Evolutionary conservation across 768 basidiomycete species (phyloP), one percentile per base, ranked within the genome.

Genomic region (Phanerochaete sordida): DNA sequence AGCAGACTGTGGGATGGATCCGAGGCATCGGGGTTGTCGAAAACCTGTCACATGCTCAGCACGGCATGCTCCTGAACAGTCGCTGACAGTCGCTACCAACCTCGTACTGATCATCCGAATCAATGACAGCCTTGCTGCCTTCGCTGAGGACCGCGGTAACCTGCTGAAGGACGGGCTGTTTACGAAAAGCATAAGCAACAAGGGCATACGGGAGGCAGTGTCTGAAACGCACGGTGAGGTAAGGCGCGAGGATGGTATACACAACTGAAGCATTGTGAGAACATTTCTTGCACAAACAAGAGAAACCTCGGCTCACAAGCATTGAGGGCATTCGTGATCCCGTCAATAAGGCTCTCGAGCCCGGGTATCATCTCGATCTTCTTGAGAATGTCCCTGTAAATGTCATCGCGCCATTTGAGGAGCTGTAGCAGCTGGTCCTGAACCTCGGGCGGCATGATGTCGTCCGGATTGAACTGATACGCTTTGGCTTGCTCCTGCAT

Each of bases 1-100:
- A 90, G 75, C 62, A 87, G 73, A 70, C 85, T 87, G 70, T 90
- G 88, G 1, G 87, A 86, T 3, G 88, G 89, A 67, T 90, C 87
- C 13, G 84, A 85, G 11, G 88, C 86, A 62, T 81, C 70, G 5
- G 83, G 80, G 65, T 88, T 80, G 65, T 86, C 76, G 72, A 89
- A 91, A 23, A 88, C 86, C 81, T 84, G 60, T 33, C n/a, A 30
- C 48, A 26, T 1, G 21, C 24, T n/a, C 21, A 45, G 21, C 23
- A 21, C 16, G 23, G 26, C 26, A 4, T 31, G 21, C 27, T 37
- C 35, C 46, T n/a, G n/a, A n/a, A n/a, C n/a, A n/a, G 37, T 19
- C 3, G 12, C 3, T 43, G 37, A 54, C 3, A 50, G 11, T 13
- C 13, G 11, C 4, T 43, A 58, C 66, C 50, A 63, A 81, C 84